These are phyloP conservation scores for Botryotinia calthae DNA, from an alignment of 2,329 filamentous ascomycete species.

Conservation along the genomic window DNA sequence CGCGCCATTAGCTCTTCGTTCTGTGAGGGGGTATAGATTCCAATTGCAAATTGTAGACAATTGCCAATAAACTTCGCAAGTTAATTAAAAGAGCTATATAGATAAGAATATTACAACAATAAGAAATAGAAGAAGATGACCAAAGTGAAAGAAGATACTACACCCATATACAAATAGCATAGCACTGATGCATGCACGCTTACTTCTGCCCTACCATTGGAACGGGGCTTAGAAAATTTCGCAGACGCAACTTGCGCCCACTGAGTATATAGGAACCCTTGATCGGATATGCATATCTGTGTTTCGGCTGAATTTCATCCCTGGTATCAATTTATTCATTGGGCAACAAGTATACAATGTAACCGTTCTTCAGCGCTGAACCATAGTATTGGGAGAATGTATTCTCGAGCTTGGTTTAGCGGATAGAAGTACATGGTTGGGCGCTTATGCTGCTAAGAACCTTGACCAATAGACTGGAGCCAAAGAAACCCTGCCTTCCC, in stretches of 20 bases:
- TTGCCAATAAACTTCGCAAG: neutral
- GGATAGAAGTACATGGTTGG: neutral
- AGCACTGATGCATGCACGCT: neutral
- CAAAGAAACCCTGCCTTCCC: neutral
- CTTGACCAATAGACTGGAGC: neutral
- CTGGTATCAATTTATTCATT: neutral
- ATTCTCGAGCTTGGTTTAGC: neutral
- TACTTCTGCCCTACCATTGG: slow-evolving; percentile 14
- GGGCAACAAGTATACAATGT: slow-evolving; percentile 1
- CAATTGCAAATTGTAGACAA: neutral
- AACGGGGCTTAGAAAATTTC: neutral
- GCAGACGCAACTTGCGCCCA: neutral
- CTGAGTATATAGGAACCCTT: neutral
- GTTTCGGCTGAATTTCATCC: neutral
- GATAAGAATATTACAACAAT: neutral
- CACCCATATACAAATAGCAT: neutral
- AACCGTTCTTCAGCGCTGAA: neutral
- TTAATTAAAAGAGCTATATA: neutral
- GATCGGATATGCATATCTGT: neutral
- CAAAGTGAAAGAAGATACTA: neutral
- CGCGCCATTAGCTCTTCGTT: neutral
- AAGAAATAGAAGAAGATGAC: neutral
- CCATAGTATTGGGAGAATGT: neutral
- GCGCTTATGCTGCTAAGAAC: neutral
- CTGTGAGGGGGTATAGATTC: neutral